Conservation (phyloP, 768 basidiomycete genomes). For the Trametes cinnabarina region DNA sequence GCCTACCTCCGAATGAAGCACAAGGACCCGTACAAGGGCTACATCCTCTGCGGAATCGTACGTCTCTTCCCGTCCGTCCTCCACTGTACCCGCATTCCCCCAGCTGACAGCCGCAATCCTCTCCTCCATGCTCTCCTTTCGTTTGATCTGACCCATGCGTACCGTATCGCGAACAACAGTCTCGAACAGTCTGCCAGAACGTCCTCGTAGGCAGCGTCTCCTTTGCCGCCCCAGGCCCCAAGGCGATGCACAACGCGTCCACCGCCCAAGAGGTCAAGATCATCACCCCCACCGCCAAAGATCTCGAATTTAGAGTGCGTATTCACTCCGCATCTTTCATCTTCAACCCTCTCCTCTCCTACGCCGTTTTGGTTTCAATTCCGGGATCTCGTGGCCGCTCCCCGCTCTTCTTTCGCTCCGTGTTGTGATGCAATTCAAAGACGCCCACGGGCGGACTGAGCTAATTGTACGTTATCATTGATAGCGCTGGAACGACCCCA, state of each 20-base stretch:
- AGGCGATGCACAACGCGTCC: conserved; percentile 76
- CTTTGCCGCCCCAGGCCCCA: conserved; percentile 70
- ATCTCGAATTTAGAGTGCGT: conserved; percentile 39
- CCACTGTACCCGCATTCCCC: neutral
- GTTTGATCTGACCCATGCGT: too few relatives aligned
- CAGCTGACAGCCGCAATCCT: neutral
- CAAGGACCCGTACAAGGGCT: conserved; percentile 76
- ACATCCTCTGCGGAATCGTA: conserved; percentile 72
- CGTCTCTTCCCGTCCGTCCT: conserved; percentile 30
- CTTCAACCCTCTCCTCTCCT: neutral
- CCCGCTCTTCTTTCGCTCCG: conserved; percentile 36
- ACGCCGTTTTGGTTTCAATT: too few relatives aligned
- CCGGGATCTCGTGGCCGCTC: conserved; percentile 40
- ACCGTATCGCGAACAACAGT: too few relatives aligned
- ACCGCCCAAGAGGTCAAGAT: conserved; percentile 82
- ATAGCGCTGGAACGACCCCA: conserved; percentile 35
- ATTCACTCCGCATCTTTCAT: conserved; percentile 1
- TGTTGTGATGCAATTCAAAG: neutral
- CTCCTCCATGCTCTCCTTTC: neutral
- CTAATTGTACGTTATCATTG: neutral
- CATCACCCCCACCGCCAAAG: conserved; percentile 51
- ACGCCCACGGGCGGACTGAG: neutral
- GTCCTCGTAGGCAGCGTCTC: conserved; percentile 77
- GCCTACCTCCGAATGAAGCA: conserved; percentile 78
- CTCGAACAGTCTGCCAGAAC: conserved; percentile 69